Base-by-base conservation (phyloP, 2,329 filamentous ascomycete species). In the Neocucurbitaria cava region DNA sequence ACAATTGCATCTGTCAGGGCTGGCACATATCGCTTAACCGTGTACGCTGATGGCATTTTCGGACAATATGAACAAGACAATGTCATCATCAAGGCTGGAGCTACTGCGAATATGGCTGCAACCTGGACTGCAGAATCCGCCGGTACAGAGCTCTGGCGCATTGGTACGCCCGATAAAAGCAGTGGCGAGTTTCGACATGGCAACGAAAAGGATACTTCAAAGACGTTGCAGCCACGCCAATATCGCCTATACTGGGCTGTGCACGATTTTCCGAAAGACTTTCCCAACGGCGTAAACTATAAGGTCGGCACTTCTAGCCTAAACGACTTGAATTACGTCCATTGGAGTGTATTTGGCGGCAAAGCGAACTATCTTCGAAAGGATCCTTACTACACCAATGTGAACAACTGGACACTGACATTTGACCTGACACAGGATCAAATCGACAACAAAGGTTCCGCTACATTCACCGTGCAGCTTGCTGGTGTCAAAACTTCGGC, bases 281-380 rank as follows among this genome's bases (percentile, higher is more conserved):
- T 87, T 61, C 85, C 86, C 0, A 60, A 81, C 0, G 85, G 86
- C 3, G 79, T 89, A 0, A 78, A 75, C 20, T 89, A 83, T 73
- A 79, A 80, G 13, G 80, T 89, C 1, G 85, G 85, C 9, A 71
- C 80, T 64, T 82, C 79, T 55, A 71, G 83, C 23, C 76, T 76
- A 17, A 68, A 73, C 10, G 83, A 86, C 61, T 77, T 87, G 55
- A 89, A 89, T 70, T 87, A 87, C 50, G 82, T 88, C 3, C 87
- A 89, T 66, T 89, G 86, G 87, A 83, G 81, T 52, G 84, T 86
- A 8, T 88, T 86, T 61, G 85, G 85, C 1, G 82, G 83, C 1
- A 75, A 82, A 24, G 83, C 77, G 1, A 82, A 86, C 68, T 79
- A 70, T 3, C 43, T 78, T 2, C 77, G 83, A 0, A 70, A 77